These are phyloP conservation scores for Globisporangium nagaii DNA, from an alignment of 352 stramenopile species.

Conservation along the genomic window DNA sequence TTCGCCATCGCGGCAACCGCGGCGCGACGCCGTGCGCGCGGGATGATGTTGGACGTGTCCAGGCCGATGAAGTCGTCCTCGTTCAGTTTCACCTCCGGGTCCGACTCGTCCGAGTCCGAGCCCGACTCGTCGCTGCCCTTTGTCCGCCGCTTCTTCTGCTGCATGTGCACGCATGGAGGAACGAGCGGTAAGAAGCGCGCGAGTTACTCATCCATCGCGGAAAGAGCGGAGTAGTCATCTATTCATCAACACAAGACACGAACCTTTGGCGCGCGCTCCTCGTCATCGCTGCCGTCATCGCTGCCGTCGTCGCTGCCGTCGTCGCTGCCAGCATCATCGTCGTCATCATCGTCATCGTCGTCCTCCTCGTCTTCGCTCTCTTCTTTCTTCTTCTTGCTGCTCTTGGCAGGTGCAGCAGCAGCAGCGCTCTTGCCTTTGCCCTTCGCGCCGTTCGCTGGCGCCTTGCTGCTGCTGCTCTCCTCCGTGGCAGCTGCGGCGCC, in stretches of 20 bases:
- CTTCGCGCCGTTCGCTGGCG: slow-evolving; percentile 29
- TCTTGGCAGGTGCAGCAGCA: slow-evolving; percentile 7
- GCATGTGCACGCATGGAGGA: not conserved
- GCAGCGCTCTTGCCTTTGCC: slow-evolving; percentile 28
- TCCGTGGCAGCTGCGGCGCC: not conserved
- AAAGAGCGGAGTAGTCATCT: no score
- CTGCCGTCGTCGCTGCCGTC: slow-evolving; percentile 25
- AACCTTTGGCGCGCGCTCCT: slow-evolving; percentile 45
- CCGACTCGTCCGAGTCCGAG: slow-evolving; percentile 56
- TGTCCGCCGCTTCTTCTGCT: slow-evolving; percentile 70
- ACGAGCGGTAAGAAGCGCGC: no score
- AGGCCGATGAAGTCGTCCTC: slow-evolving; percentile 82
- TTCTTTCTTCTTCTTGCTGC: slow-evolving; percentile 15
- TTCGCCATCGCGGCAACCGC: slow-evolving; percentile 66
- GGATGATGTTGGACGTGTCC: slow-evolving; percentile 86
- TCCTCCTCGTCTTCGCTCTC: slow-evolving; percentile 45
- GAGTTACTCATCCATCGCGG: no score
- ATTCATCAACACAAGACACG: not conserved
- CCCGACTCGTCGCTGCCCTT: slow-evolving; percentile 57
- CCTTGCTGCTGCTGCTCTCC: slow-evolving; percentile 1
- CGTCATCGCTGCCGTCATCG: slow-evolving; percentile 31
- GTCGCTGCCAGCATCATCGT: slow-evolving; percentile 31
- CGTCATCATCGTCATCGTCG: slow-evolving; percentile 40
- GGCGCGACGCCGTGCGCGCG: slow-evolving; percentile 59
- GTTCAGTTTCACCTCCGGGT: slow-evolving; percentile 78